Conservation (phyloP, 2,329 filamentous ascomycete genomes). For the Talaromyces piceae region DNA sequence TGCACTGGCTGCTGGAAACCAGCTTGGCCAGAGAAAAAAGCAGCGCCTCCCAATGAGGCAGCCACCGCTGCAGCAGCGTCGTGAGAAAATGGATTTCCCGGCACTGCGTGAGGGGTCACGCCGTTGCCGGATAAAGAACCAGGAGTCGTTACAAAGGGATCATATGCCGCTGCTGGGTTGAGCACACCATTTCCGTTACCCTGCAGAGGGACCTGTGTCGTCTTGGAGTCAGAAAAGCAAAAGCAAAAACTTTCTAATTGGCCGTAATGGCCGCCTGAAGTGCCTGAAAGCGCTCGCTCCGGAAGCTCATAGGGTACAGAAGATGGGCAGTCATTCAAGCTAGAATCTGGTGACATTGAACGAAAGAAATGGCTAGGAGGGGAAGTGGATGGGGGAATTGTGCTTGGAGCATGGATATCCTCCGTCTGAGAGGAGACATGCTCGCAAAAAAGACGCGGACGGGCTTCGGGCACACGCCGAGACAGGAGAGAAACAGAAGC, state of each 20-base stretch:
- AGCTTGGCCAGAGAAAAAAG: slow-evolving; percentile 58
- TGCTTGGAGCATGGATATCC: neutral
- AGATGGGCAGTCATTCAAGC: neutral
- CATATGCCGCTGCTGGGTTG: slow-evolving; percentile 47
- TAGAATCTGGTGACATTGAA: neutral
- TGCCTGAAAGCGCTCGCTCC: neutral
- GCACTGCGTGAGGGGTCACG: slow-evolving; percentile 33
- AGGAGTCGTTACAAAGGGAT: slow-evolving; percentile 57
- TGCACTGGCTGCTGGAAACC: slow-evolving; percentile 63
- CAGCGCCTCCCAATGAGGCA: slow-evolving; percentile 46
- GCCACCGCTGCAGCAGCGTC: slow-evolving; percentile 44
- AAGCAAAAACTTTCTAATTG: neutral
- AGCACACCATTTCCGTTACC: slow-evolving; percentile 45
- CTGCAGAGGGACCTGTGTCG: slow-evolving; percentile 26
- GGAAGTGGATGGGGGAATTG: neutral
- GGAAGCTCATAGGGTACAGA: neutral
- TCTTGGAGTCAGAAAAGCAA: slow-evolving; percentile 14
- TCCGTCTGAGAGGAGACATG: neutral
- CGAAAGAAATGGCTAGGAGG: neutral
- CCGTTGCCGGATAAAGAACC: slow-evolving; percentile 46
- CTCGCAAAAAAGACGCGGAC: neutral
- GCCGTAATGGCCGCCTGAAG: neutral
- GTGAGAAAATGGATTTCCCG: slow-evolving; percentile 70
- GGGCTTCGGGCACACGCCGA: neutral
- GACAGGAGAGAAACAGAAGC: neutral